A percentile compares a stretch with the other conserved stretches of the same genome.
Evolutionary conservation across 2,329 filamentous ascomycete species (phyloP).

Genomic region (Fusarium sp.): DNA sequence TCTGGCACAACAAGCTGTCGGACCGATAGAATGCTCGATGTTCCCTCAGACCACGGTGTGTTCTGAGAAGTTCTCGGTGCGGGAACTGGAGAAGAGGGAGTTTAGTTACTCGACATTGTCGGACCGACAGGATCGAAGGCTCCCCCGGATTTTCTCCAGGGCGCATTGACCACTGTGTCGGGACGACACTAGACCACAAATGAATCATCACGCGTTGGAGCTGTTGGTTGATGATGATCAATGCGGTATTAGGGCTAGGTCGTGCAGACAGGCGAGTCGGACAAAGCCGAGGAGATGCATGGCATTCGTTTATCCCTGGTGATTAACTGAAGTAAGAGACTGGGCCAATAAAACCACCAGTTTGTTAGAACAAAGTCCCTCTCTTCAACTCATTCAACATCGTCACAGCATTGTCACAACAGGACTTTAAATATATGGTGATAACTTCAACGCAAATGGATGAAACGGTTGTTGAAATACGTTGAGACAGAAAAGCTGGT

Average conservation of each 20-base stretch:
- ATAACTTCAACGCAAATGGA: no score
- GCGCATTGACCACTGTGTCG: constrained; percentile 15
- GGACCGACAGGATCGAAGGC: constrained; percentile 8
- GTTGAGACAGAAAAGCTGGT: no score
- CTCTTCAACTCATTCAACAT: no score
- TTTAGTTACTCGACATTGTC: neutral
- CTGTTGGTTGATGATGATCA: neutral
- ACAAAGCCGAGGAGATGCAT: no score
- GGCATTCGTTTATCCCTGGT: no score
- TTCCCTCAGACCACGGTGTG: constrained; percentile 7
- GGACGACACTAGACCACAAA: constrained; percentile 4
- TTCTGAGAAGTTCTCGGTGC: neutral
- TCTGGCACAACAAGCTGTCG: neutral
- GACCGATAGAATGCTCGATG: constrained; percentile 21
- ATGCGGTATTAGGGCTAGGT: neutral
- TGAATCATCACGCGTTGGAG: constrained; percentile 4
- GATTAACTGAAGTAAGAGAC: no score
- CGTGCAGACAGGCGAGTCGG: neutral
- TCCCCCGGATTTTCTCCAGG: constrained; percentile 22
- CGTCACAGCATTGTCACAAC: no score
- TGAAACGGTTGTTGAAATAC: no score
- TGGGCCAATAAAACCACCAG: no score
- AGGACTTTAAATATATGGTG: no score
- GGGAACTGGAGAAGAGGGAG: neutral
- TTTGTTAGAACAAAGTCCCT: no score